Evolutionary conservation across 306 rosid genomes (phyloP).

Genomic region (Inga laurina): DNA sequence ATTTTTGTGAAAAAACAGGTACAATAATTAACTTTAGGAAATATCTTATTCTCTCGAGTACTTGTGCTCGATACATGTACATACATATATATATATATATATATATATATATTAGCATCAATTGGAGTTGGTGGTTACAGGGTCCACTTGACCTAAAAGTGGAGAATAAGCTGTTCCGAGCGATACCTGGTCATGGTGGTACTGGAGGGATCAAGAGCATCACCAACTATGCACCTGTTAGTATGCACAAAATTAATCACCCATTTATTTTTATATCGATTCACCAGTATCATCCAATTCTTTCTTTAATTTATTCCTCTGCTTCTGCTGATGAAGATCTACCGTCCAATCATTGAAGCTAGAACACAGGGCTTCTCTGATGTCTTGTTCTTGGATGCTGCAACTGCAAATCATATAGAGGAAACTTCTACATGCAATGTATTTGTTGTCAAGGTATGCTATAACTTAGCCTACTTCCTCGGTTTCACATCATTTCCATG

Average conservation of each 20-base stretch:
- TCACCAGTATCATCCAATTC: neutral
- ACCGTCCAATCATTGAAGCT: neutral
- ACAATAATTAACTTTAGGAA: no score
- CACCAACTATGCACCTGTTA: slow-evolving; percentile 1
- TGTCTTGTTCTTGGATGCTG: neutral
- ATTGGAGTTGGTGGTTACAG: neutral
- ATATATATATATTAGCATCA: neutral
- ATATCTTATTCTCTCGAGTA: no score
- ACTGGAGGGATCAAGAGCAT: neutral
- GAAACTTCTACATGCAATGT: neutral
- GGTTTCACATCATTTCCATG: neutral
- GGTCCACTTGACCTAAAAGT: neutral
- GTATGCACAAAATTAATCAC: neutral
- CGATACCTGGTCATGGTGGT: neutral
- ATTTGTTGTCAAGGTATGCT: neutral
- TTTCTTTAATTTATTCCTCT: neutral
- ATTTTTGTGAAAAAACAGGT: no score
- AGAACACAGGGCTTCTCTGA: neutral
- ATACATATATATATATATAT: neutral
- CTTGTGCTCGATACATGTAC: no score
- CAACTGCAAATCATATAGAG: neutral
- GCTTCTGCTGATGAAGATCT: neutral
- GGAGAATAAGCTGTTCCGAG: neutral
- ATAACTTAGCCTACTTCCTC: neutral
- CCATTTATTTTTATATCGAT: neutral